Percentiles rank a stretch among this genome's conserved stretches.
These are phyloP conservation scores for Didymella sp. DNA, from an alignment of 2,329 filamentous ascomycete genomes.

Conservation along the genomic window DNA sequence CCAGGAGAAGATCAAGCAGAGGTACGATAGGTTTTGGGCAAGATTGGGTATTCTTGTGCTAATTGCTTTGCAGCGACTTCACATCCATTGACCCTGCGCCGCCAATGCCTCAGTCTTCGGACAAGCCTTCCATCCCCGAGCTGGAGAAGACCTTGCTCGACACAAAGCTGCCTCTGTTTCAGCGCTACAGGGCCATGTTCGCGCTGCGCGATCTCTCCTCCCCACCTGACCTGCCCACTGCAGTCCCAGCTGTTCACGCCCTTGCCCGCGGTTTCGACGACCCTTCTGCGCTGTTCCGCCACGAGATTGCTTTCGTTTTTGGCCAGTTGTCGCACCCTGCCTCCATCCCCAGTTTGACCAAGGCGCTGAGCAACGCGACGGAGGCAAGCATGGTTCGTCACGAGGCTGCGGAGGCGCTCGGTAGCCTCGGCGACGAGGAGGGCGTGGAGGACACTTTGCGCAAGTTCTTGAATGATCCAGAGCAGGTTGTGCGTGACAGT, in stretches of 20 bases:
- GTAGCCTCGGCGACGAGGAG: constrained; percentile 89
- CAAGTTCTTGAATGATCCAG: constrained; percentile 85
- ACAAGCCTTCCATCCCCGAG: constrained; percentile 70
- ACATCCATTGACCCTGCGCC: constrained; percentile 94
- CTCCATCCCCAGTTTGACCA: constrained; percentile 88
- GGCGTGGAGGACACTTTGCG: constrained; percentile 88
- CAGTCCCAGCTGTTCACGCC: constrained; percentile 83
- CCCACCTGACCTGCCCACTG: constrained; percentile 87
- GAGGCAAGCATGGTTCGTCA: constrained; percentile 97
- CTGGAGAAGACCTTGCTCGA: constrained; percentile 82
- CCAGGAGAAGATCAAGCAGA: constrained; percentile 77
- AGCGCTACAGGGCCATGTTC: constrained; percentile 98
- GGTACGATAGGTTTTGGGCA: constrained; percentile 59
- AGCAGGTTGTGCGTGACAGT: constrained; percentile 93
- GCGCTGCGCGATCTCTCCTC: constrained; percentile 93
- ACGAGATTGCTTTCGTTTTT: constrained; percentile 98
- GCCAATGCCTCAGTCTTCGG: constrained; percentile 74
- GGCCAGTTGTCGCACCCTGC: constrained; percentile 94
- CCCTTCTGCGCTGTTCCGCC: constrained; percentile 89
- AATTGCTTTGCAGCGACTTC: constrained; percentile 74
- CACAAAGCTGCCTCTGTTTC: constrained; percentile 79
- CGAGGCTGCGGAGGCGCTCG: constrained; percentile 94
- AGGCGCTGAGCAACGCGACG: constrained; percentile 75
- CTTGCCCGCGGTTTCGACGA: constrained; percentile 87
- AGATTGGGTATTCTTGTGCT: constrained; percentile 9